Percentiles rank a stretch among this genome's conserved stretches.
phyloP scores from a whole-genome alignment of 768 basidiomycete genomes.

The Kwoniella shandongensis region DNA sequence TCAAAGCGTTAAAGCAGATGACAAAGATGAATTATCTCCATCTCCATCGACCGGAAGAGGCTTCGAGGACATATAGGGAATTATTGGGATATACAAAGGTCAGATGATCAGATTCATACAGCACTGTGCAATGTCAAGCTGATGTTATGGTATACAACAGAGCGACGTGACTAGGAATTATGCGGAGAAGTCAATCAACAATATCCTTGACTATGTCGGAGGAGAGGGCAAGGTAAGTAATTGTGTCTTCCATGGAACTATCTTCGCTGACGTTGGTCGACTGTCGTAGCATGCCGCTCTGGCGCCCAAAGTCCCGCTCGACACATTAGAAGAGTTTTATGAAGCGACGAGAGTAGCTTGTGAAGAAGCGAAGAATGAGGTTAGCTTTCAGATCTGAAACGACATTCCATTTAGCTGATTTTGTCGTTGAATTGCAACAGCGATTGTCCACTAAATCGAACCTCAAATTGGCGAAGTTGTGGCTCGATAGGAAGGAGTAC shows the following conservation, averaged over 20 bases:
- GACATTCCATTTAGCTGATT: background rate
- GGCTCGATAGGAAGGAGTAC: constrained; percentile 94
- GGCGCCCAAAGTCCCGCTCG: constrained; percentile 60
- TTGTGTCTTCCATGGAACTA: constrained; percentile 57
- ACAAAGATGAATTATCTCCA: constrained; percentile 87
- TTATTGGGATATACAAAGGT: constrained; percentile 87
- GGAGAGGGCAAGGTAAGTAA: constrained; percentile 69
- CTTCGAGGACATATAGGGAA: constrained; percentile 78
- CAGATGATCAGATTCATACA: background rate
- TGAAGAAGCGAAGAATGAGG: constrained; percentile 94
- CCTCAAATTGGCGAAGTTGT: constrained; percentile 92
- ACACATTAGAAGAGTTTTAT: constrained; percentile 91
- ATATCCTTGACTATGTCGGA: constrained; percentile 95
- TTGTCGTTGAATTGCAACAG: constrained; percentile 57
- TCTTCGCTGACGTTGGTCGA: constrained; percentile 58
- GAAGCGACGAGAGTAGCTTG: constrained; percentile 85
- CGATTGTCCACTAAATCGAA: constrained; percentile 93
- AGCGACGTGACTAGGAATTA: constrained; percentile 56
- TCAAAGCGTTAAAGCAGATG: constrained; percentile 96
- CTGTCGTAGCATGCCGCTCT: constrained; percentile 40
- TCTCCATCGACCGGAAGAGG: constrained; percentile 76
- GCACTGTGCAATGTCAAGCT: background rate
- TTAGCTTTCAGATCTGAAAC: constrained; percentile 47
- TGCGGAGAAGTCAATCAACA: constrained; percentile 98
- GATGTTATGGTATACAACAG: constrained; percentile 22